Percentiles rank a stretch among this genome's conserved stretches.
phyloP scores from a whole-genome alignment of 164 flowering plant species.

The Cinnamomum micranthum region DNA sequence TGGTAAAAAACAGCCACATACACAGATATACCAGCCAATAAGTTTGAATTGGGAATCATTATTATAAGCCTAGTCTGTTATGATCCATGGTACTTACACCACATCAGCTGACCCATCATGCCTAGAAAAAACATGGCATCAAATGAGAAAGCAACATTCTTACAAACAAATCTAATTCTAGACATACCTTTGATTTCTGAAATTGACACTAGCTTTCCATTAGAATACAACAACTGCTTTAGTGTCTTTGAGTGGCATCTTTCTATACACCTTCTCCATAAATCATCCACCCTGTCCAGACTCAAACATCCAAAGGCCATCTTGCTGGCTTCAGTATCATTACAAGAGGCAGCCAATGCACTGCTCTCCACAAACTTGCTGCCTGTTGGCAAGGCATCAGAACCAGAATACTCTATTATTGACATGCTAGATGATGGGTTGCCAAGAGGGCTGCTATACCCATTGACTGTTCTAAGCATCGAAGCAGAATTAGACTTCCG shows the following conservation, averaged over 20 bases:
- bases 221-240: conserved; percentile 58
- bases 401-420: conserved; percentile 22
- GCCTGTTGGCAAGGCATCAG: conserved; percentile 23
- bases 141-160: background rate
- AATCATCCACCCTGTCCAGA: conserved; percentile 47
- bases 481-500: conserved; percentile 36
- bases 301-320: conserved; percentile 26
- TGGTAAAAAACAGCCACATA: no score
- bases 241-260: conserved; percentile 90
- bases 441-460: conserved; percentile 26
- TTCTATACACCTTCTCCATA: conserved; percentile 76
- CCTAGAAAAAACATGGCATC: background rate
- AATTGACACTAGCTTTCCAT: conserved; percentile 80
- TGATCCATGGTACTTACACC: background rate
- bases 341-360: conserved; percentile 28
- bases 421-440: conserved; percentile 19
- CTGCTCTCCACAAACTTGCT: conserved; percentile 25
- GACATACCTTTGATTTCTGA: conserved; percentile 69
- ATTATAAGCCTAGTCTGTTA: no score
- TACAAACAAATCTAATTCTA: background rate
- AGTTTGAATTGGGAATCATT: no score
- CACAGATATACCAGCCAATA: no score
- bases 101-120: background rate
- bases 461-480: conserved; percentile 27
- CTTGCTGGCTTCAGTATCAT: conserved; percentile 22